phyloP scores from a whole-genome alignment of 441 rosid genomes.

The Gossypium trilobum region DNA sequence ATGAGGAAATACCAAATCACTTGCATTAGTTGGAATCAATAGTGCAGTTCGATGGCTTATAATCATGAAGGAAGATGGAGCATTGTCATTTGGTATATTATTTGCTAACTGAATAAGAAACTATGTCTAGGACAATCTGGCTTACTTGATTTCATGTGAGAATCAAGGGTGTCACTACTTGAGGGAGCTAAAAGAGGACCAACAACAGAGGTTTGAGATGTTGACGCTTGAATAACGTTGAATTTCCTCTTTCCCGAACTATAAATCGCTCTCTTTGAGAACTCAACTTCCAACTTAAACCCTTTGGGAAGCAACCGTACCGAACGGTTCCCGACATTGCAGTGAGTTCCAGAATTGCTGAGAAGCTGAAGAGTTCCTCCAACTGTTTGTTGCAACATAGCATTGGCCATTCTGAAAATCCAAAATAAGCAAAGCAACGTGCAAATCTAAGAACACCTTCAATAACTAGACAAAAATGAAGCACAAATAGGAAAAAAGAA shows the following conservation, averaged over 20 bases:
- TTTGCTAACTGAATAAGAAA: slow-evolving; percentile 7
- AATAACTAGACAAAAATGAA: background rate
- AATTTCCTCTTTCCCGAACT: slow-evolving; percentile 26
- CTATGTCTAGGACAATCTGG: background rate
- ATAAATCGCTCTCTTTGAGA: slow-evolving; percentile 20
- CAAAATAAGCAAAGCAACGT: slow-evolving; percentile 6
- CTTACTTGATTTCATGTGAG: slow-evolving; percentile 59
- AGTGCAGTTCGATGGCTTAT: background rate
- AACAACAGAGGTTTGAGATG: slow-evolving; percentile 42
- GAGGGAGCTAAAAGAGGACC: slow-evolving; percentile 52
- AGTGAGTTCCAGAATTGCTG: slow-evolving; percentile 21
- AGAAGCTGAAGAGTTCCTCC: slow-evolving; percentile 31
- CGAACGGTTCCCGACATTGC: slow-evolving; percentile 24
- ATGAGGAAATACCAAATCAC: background rate
- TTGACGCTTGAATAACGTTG: slow-evolving; percentile 35
- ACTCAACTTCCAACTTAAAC: slow-evolving; percentile 28
- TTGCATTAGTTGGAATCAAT: background rate
- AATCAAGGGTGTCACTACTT: slow-evolving; percentile 27
- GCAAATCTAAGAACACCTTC: background rate
- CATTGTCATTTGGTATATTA: background rate
- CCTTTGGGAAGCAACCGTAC: slow-evolving; percentile 24
- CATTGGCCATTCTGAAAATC: slow-evolving; percentile 48
- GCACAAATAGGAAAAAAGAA: background rate
- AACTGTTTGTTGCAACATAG: slow-evolving; percentile 40
- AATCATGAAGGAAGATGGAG: background rate